Percentiles rank a stretch among this genome's conserved stretches.
phyloP scores from a whole-genome alignment of 2,329 filamentous ascomycete genomes.

The Cercospora sp. region DNA sequence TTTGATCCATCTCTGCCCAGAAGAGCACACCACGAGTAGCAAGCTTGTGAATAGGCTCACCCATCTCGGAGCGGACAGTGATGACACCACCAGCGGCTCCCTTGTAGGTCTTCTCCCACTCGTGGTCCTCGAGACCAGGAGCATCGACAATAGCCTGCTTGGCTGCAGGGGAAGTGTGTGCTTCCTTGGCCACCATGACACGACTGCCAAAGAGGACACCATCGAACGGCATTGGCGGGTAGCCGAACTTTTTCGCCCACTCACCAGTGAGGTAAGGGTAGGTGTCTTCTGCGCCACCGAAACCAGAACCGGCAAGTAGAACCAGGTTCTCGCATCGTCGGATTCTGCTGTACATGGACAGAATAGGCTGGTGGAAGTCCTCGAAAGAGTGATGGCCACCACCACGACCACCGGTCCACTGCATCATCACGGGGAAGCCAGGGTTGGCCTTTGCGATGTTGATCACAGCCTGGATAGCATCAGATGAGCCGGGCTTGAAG shows the following conservation, averaged over 20 bases:
- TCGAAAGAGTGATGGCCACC: slow-evolving; percentile 94
- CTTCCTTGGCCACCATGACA: slow-evolving; percentile 94
- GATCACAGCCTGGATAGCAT: slow-evolving; percentile 85
- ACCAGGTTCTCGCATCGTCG: slow-evolving; percentile 84
- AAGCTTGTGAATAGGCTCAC: slow-evolving; percentile 98
- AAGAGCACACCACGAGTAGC: slow-evolving; percentile 93
- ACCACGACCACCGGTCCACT: slow-evolving; percentile 93
- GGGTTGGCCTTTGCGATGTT: slow-evolving; percentile 95
- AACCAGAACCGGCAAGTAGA: slow-evolving; percentile 85
- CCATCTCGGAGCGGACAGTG: slow-evolving; percentile 98
- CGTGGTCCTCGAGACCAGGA: slow-evolving; percentile 72
- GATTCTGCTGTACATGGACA: slow-evolving; percentile 88
- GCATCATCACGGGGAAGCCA: slow-evolving; percentile 84
- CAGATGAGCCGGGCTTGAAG: slow-evolving; percentile 89
- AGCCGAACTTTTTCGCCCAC: slow-evolving; percentile 85
- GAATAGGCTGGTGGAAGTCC: slow-evolving; percentile 89
- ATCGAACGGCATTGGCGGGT: slow-evolving; percentile 91
- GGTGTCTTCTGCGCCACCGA: slow-evolving; percentile 85
- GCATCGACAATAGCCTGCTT: slow-evolving; percentile 90
- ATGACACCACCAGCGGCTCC: slow-evolving; percentile 89
- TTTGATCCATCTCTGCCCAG: slow-evolving; percentile 99
- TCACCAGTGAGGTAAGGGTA: slow-evolving; percentile 88
- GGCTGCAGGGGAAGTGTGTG: slow-evolving; percentile 79
- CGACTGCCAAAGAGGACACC: slow-evolving; percentile 87
- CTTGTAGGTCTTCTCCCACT: slow-evolving; percentile 95